phyloP scores from a whole-genome alignment of 2,329 filamentous ascomycete species.

The Alternaria ventricosa region DNA sequence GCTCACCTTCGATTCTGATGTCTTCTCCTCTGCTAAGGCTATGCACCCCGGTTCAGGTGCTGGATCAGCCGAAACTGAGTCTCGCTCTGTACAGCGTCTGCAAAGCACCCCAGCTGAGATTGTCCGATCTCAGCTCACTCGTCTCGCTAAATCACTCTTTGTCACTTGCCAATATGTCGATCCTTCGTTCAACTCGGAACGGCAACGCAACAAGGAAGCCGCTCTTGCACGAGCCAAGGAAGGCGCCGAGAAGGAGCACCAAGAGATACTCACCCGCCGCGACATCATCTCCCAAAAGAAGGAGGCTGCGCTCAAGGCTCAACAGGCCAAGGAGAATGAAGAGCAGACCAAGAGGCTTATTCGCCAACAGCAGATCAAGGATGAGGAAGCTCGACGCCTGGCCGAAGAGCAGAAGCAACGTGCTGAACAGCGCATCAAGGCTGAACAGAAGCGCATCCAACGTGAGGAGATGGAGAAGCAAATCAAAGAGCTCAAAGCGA shows the following conservation, averaged over 20 bases:
- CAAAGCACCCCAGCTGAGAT: conserved; percentile 99
- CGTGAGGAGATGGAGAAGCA: conserved; percentile 74
- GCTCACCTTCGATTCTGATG: conserved; percentile 95
- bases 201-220: conserved; percentile 77
- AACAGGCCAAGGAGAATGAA: conserved; percentile 89
- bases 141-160: conserved; percentile 88
- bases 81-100: conserved; percentile 86
- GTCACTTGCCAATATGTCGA: conserved; percentile 97
- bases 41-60: conserved; percentile 82
- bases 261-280: conserved; percentile 82
- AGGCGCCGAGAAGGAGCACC: conserved; percentile 91
- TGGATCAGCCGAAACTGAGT: conserved; percentile 86
- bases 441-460: conserved; percentile 52
- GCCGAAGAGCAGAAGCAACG: conserved; percentile 92
- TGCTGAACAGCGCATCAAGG: conserved; percentile 84
- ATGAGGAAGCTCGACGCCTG: conserved; percentile 87
- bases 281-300: conserved; percentile 96
- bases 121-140: conserved; percentile 90
- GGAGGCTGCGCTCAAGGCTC: conserved; percentile 87
- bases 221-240: conserved; percentile 82
- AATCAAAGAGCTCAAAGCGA: conserved; percentile 92
- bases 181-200: conserved; percentile 82
- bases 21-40: conserved; percentile 96
- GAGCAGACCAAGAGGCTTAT: conserved; percentile 87
- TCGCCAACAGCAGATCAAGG: conserved; percentile 84